These are phyloP conservation scores for Infundibulicybe gibba DNA, from an alignment of 768 basidiomycete species.

Conservation along the genomic window DNA sequence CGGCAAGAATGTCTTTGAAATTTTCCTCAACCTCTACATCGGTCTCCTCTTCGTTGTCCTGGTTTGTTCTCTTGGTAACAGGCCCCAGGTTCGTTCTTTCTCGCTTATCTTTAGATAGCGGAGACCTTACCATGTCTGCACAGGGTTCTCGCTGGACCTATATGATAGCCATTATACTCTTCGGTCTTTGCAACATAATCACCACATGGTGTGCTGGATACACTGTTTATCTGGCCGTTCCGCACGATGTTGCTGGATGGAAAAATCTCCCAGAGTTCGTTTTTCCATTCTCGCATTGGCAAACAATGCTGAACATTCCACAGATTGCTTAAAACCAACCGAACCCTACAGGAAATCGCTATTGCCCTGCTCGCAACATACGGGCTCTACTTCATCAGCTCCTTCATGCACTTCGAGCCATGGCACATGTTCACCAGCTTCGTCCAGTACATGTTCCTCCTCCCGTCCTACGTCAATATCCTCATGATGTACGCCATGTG, in stretches of 20 bases:
- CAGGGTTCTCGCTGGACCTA: conserved; percentile 88
- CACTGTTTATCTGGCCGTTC: conserved; percentile 83
- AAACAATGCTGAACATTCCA: background rate
- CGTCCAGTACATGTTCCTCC: conserved; percentile 86
- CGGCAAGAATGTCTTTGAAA: conserved; percentile 69
- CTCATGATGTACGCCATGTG: conserved; percentile 96
- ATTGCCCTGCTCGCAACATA: conserved; percentile 77
- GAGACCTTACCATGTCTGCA: background rate
- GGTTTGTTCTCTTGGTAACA: conserved; percentile 89
- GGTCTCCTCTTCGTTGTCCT: conserved; percentile 77
- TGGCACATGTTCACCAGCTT: conserved; percentile 98
- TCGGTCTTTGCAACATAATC: conserved; percentile 75
- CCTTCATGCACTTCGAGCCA: conserved; percentile 87
- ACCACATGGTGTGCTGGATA: conserved; percentile 89
- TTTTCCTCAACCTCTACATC: conserved; percentile 82
- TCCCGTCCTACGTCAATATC: conserved; percentile 77
- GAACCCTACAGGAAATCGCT: conserved; percentile 79
- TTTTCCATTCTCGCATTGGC: background rate
- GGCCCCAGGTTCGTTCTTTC: conserved; percentile 52
- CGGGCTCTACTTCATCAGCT: conserved; percentile 82
- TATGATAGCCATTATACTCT: conserved; percentile 67
- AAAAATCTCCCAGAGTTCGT: conserved; percentile 65
- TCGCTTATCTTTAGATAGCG: background rate
- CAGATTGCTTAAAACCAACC: conserved; percentile 60
- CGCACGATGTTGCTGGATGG: conserved; percentile 75